phyloP scores from a whole-genome alignment of 2,329 filamentous ascomycete species.

The Penicillium crustosum region DNA sequence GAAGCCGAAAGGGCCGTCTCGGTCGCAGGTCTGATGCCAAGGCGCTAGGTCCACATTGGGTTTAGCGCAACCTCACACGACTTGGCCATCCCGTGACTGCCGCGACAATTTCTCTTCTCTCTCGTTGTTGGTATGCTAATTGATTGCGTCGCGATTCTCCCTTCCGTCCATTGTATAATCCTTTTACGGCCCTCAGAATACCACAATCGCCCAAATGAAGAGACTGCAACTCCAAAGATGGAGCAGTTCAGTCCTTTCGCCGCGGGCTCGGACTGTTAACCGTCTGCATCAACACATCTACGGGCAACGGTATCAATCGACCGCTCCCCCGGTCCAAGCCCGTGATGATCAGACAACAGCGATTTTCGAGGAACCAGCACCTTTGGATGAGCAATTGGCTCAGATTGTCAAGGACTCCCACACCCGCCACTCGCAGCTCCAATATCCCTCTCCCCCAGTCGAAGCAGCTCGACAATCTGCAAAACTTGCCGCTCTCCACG shows the following conservation, averaged over 20 bases:
- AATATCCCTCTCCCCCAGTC: constrained; percentile 70
- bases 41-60: constrained; percentile 23
- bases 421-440: constrained; percentile 37
- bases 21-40: constrained; percentile 32
- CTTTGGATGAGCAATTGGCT: constrained; percentile 12
- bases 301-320: constrained; percentile 44
- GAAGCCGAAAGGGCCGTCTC: constrained; percentile 34
- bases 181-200: constrained; percentile 8
- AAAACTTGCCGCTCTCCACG: constrained; percentile 89
- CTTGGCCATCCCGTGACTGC: constrained; percentile 39
- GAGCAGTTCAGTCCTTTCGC: constrained; percentile 52
- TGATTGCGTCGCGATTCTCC: constrained; percentile 20
- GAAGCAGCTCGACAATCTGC: constrained; percentile 69
- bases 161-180: constrained; percentile 17
- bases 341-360: constrained; percentile 30
- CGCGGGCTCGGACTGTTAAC: constrained; percentile 45
- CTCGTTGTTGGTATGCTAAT: constrained; percentile 21
- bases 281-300: constrained; percentile 40
- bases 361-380: constrained; percentile 26
- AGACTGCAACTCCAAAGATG: constrained; percentile 53
- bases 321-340: constrained; percentile 30
- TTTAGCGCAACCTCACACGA: constrained; percentile 38
- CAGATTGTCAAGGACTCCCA: constrained; percentile 26
- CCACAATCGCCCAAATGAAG: constrained; percentile 47
- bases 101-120: constrained; percentile 42